Base-by-base conservation (phyloP, 345 rosid species). In the Corchorus capsularis region DNA sequence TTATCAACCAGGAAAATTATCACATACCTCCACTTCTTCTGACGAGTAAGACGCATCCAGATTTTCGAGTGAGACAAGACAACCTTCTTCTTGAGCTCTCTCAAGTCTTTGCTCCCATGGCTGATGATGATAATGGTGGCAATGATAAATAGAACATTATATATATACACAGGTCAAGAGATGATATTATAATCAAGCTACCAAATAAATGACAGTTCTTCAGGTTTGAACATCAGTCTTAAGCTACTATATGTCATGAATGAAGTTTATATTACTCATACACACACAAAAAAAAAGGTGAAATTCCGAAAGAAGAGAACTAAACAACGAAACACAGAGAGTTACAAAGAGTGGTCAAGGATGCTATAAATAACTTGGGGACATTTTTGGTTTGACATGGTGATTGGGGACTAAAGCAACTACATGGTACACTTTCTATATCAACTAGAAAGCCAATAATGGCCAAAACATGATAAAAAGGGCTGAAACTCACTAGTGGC, bases 11-110 rank as follows among this genome's bases (percentile, higher is more conserved):
- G 59, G 69, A 70, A 69, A 79, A 34, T 49, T 45, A 45, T n/a
- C 64, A 69, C 67, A 76, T 83, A 91, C 92, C 91, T 89, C 88
- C 49, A 91, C 84, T 75, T 91, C 91, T 57, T 77, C 67, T 54
- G 91, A 91, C 53, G 89, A 75, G 78, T 34, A 82, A 49, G 89
- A 85, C 54, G 90, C 89, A 74, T 89, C 90, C 79, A 89, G 81
- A 78, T 91, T 89, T 47, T 85, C 89, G 57, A 87, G 73, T 60
- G 75, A 81, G 72, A 87, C 75, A 80, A 87, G 60, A 49, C 77
- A 79, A 64, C 81, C 84, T 63, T 12, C 63, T 67, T 76, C 61
- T 19, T 77, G 62, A 79, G 90, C 92, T 55, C 7, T 69, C 72
- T 71, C 75, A 67, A 89, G 76, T 74, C 75, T 80, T 45, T 83